These are phyloP conservation scores for Westerdykella ornata DNA, from an alignment of 2,329 filamentous ascomycete species.

Conservation along the genomic window DNA sequence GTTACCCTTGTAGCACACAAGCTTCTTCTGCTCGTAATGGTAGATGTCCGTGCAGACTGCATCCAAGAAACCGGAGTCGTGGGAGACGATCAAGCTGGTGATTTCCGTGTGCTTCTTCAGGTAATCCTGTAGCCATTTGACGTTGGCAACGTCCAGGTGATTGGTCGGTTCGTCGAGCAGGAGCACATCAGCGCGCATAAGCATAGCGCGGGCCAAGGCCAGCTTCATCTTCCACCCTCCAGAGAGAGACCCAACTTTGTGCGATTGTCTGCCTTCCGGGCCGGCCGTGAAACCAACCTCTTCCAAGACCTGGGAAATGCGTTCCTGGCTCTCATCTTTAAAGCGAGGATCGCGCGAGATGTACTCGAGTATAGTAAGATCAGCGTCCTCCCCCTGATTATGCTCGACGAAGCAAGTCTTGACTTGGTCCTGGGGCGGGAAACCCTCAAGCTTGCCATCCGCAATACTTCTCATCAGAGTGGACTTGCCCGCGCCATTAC, in stretches of 20 bases:
- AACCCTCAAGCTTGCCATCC: constrained; percentile 91
- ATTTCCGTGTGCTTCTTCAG: constrained; percentile 94
- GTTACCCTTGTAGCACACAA: constrained; percentile 78
- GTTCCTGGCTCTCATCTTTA: constrained; percentile 66
- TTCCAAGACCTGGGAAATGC: constrained; percentile 74
- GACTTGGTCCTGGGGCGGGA: constrained; percentile 85
- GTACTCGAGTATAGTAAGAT: constrained; percentile 92
- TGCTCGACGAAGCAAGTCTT: constrained; percentile 98
- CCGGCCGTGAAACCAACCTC: constrained; percentile 93
- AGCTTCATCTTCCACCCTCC: constrained; percentile 99
- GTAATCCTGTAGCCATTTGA: constrained; percentile 93
- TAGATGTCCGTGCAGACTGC: constrained; percentile 98
- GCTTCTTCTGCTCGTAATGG: constrained; percentile 98
- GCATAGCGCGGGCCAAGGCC: constrained; percentile 89
- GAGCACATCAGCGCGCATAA: constrained; percentile 92
- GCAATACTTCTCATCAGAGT: constrained; percentile 97
- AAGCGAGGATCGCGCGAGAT: constrained; percentile 84
- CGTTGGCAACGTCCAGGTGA: constrained; percentile 92
- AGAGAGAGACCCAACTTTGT: constrained; percentile 88
- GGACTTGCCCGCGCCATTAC: constrained; percentile 98
- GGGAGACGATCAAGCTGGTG: constrained; percentile 93
- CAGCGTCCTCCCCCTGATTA: constrained; percentile 96
- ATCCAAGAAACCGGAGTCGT: constrained; percentile 96
- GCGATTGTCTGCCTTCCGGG: constrained; percentile 77
- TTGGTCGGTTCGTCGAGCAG: constrained; percentile 98